Base-by-base conservation (phyloP, 2,329 filamentous ascomycete species). In the Colletotrichum falcatum region DNA sequence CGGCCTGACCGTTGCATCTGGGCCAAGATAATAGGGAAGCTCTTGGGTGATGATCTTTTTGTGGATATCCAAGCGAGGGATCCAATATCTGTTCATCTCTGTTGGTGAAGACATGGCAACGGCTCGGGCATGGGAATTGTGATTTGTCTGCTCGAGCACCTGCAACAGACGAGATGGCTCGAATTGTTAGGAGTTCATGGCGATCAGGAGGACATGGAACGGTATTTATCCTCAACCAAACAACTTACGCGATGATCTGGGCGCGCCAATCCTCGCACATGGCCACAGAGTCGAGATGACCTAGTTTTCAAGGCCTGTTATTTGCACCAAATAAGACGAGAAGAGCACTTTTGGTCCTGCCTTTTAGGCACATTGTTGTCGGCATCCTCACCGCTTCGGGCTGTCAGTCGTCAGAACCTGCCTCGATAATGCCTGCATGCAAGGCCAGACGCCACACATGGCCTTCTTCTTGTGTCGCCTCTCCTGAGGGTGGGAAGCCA, bases 21-120 rank as follows among this genome's bases (percentile, higher is more conserved):
- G 87, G 6, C 88, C 88, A 48, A 90, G 83, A 75, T 88, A 87
- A 69, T 83, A 88, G 73, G 88, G 87, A 65, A 90, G 83, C 72
- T 89, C 85, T 72, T 87, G 83, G 30, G 83, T 88, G 74, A 90
- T 89, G 73, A 89, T 84, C 73, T 86, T 89, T 74, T 87, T 89
- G 79, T 88, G 86, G 76, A 90, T 90, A 67, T 89, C 87, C 71
- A 85, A 78, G 70, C 87, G 84, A 18, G 87, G 86, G 70, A 90
- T 89, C 87, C 87, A 90, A 78, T 89, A 90, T 75, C 82, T 84
- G 78, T 89, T 89, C 81, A 88, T 83, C 62, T 77, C 74, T 60
- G 74, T 73, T n/a, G 76, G 44, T 44, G 62, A 63, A 54, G 68
- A 35, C 68, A 69, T 70, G 69, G 18, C 54, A 61, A 49, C 20